Evolutionary conservation across 805 yeast genomes (phyloP).

Genomic region (Alloascoidea africana): DNA sequence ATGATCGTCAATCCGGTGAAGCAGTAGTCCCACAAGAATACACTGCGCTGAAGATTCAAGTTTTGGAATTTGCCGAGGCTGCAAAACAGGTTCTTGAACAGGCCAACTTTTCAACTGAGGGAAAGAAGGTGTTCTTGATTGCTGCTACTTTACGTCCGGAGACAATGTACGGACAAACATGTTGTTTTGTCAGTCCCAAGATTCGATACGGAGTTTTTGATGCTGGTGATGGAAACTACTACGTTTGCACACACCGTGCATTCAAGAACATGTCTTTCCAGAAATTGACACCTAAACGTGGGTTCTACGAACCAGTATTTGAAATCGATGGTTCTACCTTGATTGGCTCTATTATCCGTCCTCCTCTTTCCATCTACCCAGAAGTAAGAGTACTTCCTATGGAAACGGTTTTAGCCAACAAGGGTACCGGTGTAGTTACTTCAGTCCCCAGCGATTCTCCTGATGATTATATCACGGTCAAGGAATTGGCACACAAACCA

Average conservation of each 20-base stretch:
- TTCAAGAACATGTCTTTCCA: slow-evolving; percentile 96
- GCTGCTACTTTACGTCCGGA: slow-evolving; percentile 98
- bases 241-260: slow-evolving; percentile 85
- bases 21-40: slow-evolving; percentile 96
- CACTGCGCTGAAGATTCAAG: slow-evolving; percentile 77
- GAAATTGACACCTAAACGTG: slow-evolving; percentile 81
- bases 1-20: slow-evolving; percentile 94
- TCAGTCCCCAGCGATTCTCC: slow-evolving; percentile 99
- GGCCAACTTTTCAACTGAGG: slow-evolving; percentile 24
- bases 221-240: slow-evolving; percentile 62
- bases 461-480: slow-evolving; percentile 82
- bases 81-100: slow-evolving; percentile 27
- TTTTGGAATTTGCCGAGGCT: slow-evolving; percentile 42
- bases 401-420: slow-evolving; percentile 89
- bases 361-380: slow-evolving; percentile 63
- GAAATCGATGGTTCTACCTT: slow-evolving; percentile 55
- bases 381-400: slow-evolving; percentile 81
- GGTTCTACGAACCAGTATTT: slow-evolving; percentile 47
- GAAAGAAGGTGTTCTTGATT: slow-evolving; percentile 63
- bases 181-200: slow-evolving; percentile 95
- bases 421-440: slow-evolving; percentile 98
- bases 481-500: slow-evolving; percentile 76
- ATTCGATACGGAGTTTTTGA: slow-evolving; percentile 84
- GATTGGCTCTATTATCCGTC: slow-evolving; percentile 74
- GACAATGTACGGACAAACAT: slow-evolving; percentile 97